A percentile compares a stretch with the other conserved stretches of the same genome.
phyloP scores from a whole-genome alignment of 2,329 filamentous ascomycete species.

The Beauveria bassiana region DNA sequence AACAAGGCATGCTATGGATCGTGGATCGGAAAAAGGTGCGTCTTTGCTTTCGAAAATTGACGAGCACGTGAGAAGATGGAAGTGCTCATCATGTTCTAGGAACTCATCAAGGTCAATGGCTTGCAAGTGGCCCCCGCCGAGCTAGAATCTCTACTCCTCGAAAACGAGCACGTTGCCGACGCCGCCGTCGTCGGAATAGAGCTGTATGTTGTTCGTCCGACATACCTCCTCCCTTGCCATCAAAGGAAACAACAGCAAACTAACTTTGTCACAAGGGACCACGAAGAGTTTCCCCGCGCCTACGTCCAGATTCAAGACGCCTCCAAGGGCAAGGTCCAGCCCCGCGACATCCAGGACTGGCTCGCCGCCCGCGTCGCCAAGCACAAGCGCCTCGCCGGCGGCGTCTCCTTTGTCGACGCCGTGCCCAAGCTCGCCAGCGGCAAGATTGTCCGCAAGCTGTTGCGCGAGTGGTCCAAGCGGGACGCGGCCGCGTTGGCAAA shows the following conservation, averaged over 20 bases:
- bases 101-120: constrained; percentile 53
- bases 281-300: constrained; percentile 44
- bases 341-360: constrained; percentile 43
- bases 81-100: constrained; percentile 27
- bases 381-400: constrained; percentile 44
- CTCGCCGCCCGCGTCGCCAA: constrained; percentile 40
- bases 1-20: constrained; percentile 38
- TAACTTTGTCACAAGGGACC: constrained; percentile 25
- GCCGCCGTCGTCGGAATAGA: constrained; percentile 47
- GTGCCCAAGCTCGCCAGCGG: constrained; percentile 50
- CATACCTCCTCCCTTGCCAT: background rate
- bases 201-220: constrained; percentile 24
- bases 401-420: constrained; percentile 46
- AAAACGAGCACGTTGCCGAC: constrained; percentile 44
- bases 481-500: constrained; percentile 32
- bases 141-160: constrained; percentile 42
- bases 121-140: constrained; percentile 55
- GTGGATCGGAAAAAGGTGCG: constrained; percentile 40
- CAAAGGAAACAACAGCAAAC: background rate
- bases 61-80: background rate
- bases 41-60: background rate
- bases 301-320: constrained; percentile 44
- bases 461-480: constrained; percentile 49
- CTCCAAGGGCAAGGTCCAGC: constrained; percentile 35
- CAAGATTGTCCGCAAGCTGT: constrained; percentile 49